These are phyloP conservation scores for Dothideomycetidae sp. DNA, from an alignment of 2,329 filamentous ascomycete species.

Conservation along the genomic window DNA sequence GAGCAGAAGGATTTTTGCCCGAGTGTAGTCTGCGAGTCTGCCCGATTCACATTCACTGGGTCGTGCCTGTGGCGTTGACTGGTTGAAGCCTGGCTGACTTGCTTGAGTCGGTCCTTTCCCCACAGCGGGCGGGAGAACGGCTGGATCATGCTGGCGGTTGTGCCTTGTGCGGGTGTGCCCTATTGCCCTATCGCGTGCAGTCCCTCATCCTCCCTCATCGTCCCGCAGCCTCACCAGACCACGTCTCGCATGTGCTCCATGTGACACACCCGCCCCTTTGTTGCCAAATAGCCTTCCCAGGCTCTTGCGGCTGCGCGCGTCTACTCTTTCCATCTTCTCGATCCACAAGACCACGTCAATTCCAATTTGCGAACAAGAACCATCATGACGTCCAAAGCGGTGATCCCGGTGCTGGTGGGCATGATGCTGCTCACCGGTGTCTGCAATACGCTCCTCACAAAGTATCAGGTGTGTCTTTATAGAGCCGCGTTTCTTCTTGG, in stretches of 20 bases:
- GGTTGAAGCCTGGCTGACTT: too few species aligned
- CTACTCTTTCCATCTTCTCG: not conserved
- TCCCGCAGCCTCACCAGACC: not conserved
- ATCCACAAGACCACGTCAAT: not conserved
- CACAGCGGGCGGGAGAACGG: too few species aligned
- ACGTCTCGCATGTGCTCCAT: not conserved
- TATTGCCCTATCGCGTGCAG: too few species aligned
- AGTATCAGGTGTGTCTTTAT: slow-evolving; percentile 66
- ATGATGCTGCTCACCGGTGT: slow-evolving; percentile 97
- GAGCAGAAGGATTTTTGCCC: too few species aligned
- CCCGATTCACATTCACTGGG: too few species aligned
- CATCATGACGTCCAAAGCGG: slow-evolving; percentile 52
- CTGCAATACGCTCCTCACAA: slow-evolving; percentile 92
- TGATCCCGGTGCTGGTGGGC: slow-evolving; percentile 73
- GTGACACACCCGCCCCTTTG: not conserved
- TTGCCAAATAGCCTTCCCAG: too few species aligned
- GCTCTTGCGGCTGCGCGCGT: too few species aligned
- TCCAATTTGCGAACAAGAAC: not conserved
- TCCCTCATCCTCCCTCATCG: not conserved
- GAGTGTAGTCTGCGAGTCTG: too few species aligned
- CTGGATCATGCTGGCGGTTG: too few species aligned
- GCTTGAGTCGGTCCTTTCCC: too few species aligned
- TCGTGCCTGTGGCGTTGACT: too few species aligned
- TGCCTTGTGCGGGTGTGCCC: too few species aligned
- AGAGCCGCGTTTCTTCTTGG: not conserved